These are phyloP conservation scores for Francoa sonchifolia DNA, from an alignment of 441 rosid species.

Conservation along the genomic window DNA sequence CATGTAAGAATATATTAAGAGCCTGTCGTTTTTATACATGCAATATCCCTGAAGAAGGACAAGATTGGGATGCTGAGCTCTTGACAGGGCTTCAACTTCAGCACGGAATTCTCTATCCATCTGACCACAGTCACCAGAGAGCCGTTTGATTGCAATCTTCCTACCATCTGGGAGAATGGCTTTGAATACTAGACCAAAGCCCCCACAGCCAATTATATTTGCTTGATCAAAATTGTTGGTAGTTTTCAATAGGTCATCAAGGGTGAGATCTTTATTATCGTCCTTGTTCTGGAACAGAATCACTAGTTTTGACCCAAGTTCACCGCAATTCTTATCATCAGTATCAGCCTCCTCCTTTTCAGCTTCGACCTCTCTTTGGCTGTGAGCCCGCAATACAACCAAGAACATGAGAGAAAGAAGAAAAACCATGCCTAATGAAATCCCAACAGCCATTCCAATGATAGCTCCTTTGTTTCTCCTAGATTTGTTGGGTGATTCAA, in stretches of 20 bases:
- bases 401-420: conserved; percentile 29
- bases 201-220: conserved; percentile 71
- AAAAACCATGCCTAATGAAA: conserved; percentile 34
- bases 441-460: conserved; percentile 45
- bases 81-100: conserved; percentile 70
- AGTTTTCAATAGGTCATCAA: conserved; percentile 49
- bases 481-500: conserved; percentile 13
- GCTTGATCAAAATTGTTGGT: conserved; percentile 55
- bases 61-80: conserved; percentile 73
- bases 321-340: conserved; percentile 33
- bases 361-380: conserved; percentile 55
- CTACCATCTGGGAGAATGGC: conserved; percentile 49
- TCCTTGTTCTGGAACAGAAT: conserved; percentile 54
- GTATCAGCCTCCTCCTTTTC: conserved; percentile 37
- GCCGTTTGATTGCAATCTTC: conserved; percentile 55
- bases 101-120: conserved; percentile 66
- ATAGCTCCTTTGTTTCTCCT: conserved; percentile 20
- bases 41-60: conserved; percentile 66
- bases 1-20: conserved; percentile 68
- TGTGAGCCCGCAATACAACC: conserved; percentile 38
- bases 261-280: conserved; percentile 31
- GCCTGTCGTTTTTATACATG: conserved; percentile 33
- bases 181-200: conserved; percentile 67
- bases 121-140: conserved; percentile 68
- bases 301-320: conserved; percentile 36